Conservation (phyloP, 129 eudicot species). For the Cynara cardunculus region DNA sequence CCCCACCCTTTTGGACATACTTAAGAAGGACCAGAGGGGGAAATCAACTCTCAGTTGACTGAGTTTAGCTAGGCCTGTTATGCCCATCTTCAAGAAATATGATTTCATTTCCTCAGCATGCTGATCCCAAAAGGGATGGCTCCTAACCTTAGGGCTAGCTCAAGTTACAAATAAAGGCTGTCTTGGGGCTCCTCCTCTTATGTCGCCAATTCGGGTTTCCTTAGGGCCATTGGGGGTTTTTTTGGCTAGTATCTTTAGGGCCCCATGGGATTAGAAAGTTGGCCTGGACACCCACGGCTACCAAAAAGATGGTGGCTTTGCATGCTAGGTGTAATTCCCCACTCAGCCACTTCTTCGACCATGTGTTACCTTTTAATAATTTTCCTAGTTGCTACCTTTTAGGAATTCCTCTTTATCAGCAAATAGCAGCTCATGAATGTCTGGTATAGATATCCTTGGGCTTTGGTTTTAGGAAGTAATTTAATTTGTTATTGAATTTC, state of each 20-base stretch:
- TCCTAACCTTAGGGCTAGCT: too few species aligned
- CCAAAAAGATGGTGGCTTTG: neutral
- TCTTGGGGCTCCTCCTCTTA: too few species aligned
- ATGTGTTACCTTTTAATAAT: neutral
- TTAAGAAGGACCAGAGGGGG: too few species aligned
- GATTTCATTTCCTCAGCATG: neutral
- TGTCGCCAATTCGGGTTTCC: neutral
- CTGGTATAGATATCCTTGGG: neutral
- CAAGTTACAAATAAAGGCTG: too few species aligned
- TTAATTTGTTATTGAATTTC: neutral
- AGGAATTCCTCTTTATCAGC: neutral
- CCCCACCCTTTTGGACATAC: too few species aligned
- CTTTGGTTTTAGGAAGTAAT: neutral
- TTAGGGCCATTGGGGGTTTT: neutral
- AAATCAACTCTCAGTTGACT: too few species aligned
- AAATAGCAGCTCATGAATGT: neutral
- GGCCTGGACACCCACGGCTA: neutral
- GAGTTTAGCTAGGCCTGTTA: too few species aligned
- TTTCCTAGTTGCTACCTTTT: neutral
- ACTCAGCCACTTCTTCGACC: neutral
- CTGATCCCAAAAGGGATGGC: too few species aligned
- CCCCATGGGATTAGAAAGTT: neutral
- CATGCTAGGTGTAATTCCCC: neutral
- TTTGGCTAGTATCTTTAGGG: neutral
- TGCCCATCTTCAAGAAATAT: too few species aligned